Base-by-base conservation (phyloP, 179 eudicot genomes). In the Pouteria campechiana region DNA sequence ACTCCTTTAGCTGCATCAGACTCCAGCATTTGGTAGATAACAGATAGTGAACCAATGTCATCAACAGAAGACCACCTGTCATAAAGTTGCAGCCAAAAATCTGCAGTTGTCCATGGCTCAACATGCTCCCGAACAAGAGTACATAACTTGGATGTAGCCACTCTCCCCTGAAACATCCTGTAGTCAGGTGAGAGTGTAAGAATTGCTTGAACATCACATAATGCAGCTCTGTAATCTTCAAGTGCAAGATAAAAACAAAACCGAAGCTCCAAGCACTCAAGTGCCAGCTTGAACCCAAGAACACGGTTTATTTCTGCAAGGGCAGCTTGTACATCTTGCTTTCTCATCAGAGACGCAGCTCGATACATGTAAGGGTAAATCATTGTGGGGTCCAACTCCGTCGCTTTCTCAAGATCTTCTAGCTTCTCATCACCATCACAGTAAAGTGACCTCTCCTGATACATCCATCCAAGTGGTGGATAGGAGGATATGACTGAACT, bases 281-380 rank as follows among this genome's bases (percentile, higher is more conserved):
- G 56, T 7, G 95, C 86, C n/a, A 90, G 74, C 52, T 81, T 90
- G 46, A 90, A 90, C 12, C 97, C 93, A 17, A 90, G 89, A 25
- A 85, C 60, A 31, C 89, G 70, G 18, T 85, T 90, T 32, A 90
- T 78, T 77, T 90, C 98, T 24, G 56, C 65, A 56, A 85, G 75
- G 35, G 98, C 77, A 27, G 81, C 68, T 48, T 74, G 66, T 50
- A 61, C 76, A 48, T 85, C 76, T 46, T 81, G 79, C 38, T 71
- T 81, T 61, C 63, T 79, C 93, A 85, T 85, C 41, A 76, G 76
- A 25, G 74, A 54, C n/a, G 90, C 79, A 44, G 98, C 93, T 25
- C 98, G 74, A 57, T 72, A 90, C 98, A 85, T 90, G 68, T 85
- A 90, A 12, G 98, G 98, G 60, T 78, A 90, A 41, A 83, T 74